Percentiles rank a stretch among this genome's conserved stretches.
Evolutionary conservation across 371 early-diverging fungal genomes (phyloP).

Genomic region (Apophysomyces trapeziformis): DNA sequence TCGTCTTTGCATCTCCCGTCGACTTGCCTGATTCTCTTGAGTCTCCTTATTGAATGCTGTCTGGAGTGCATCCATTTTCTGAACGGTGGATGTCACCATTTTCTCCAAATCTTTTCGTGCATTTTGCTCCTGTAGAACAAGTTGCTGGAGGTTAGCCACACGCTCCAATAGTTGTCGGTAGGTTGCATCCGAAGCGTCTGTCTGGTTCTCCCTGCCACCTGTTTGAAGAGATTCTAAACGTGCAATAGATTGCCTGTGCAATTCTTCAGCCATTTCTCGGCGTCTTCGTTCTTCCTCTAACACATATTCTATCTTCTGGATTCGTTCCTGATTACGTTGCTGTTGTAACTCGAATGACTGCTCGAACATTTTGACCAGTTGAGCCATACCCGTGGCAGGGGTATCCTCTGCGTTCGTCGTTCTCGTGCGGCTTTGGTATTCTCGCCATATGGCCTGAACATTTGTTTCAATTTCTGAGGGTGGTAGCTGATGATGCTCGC

Average conservation of each 20-base stretch:
- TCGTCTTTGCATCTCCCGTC: constrained; percentile 5
- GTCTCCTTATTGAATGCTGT: not conserved
- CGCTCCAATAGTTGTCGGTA: constrained; percentile 8
- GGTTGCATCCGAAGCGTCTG: not conserved
- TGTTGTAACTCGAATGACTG: constrained; percentile 31
- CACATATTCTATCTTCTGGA: constrained; percentile 25
- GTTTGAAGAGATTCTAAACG: not conserved
- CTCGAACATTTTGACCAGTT: constrained; percentile 33
- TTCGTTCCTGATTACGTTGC: constrained; percentile 27
- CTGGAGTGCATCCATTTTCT: constrained; percentile 5
- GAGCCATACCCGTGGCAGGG: constrained; percentile 30
- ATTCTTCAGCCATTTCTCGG: constrained; percentile 19
- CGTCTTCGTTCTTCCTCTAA: constrained; percentile 31
- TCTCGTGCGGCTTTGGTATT: constrained; percentile 16
- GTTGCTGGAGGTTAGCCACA: constrained; percentile 1
- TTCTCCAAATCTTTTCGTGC: constrained; percentile 4
- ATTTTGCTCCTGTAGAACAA: not conserved
- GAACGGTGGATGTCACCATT: not conserved
- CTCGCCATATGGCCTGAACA: constrained; percentile 5
- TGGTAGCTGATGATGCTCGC: not conserved
- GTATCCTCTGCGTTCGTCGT: constrained; percentile 24
- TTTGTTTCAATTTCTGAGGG: constrained; percentile 4
- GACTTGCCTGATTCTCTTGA: not conserved
- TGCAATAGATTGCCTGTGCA: not conserved
- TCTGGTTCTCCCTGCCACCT: not conserved